Evolutionary conservation across 1,139 yeast species (phyloP).

Genomic region (Zygoascus sp.): DNA sequence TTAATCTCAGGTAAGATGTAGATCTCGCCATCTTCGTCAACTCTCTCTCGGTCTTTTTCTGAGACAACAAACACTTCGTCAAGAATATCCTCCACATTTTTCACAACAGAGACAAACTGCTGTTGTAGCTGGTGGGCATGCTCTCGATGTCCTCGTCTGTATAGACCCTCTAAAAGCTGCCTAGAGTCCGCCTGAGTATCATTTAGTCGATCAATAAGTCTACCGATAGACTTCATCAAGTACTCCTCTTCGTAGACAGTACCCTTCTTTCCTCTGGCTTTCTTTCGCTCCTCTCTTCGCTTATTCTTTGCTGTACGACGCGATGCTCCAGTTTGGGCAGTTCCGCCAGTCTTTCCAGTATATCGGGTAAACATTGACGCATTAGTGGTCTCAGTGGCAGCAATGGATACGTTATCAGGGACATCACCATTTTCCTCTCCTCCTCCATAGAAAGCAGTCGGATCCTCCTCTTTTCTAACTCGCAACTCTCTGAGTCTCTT

Average conservation of each 20-base stretch:
- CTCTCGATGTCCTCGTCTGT: constrained; percentile 66
- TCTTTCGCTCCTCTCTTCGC: constrained; percentile 92
- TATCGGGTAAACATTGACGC: constrained; percentile 90
- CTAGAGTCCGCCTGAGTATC: constrained; percentile 72
- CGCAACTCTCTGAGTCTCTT: constrained; percentile 80
- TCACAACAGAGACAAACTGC: constrained; percentile 55
- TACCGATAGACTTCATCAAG: constrained; percentile 78
- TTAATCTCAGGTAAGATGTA: constrained; percentile 38
- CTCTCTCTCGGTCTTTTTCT: constrained; percentile 80
- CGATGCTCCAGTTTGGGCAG: constrained; percentile 95
- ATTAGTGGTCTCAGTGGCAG: constrained; percentile 90
- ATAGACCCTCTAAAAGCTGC: constrained; percentile 66
- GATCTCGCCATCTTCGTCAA: constrained; percentile 82
- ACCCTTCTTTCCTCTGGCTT: constrained; percentile 96
- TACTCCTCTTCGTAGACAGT: constrained; percentile 97
- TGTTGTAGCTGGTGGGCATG: constrained; percentile 82
- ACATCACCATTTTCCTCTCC: constrained; percentile 53
- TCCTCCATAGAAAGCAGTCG: constrained; percentile 65
- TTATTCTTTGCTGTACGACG: constrained; percentile 86
- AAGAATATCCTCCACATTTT: constrained; percentile 52
- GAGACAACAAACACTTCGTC: constrained; percentile 68
- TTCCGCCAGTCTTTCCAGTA: constrained; percentile 92
- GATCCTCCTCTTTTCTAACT: constrained; percentile 75
- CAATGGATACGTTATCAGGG: constrained; percentile 91
- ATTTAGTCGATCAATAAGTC: constrained; percentile 77